Base-by-base conservation (phyloP, 2,329 filamentous ascomycete species). In the Endoconidiophora polonica region DNA sequence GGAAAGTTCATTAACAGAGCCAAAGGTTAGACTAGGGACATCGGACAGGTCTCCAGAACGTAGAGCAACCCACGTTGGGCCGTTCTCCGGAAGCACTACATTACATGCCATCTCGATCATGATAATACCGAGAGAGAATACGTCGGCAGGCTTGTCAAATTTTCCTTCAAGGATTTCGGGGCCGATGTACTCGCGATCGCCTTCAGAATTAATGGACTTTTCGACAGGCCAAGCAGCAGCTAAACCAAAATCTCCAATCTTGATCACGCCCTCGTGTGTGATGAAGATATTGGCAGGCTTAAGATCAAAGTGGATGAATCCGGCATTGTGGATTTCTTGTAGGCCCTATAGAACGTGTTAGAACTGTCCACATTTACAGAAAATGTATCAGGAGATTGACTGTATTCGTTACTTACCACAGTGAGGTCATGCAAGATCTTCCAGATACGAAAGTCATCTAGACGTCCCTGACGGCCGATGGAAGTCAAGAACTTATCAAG, bases 371-470 rank as follows among this genome's bases (percentile, higher is more conserved):
- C 46, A 14, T 46, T 58, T 29, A 51, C n/a, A 26, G 36, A 18
- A 12, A 49, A 10, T 29, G 41, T 5, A 44, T 29, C 6, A 7
- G 26, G 6, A 3, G 3, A 29, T 29, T 4, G 9, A 16, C 23
- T 23, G 6, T n/a, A 36, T 37, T 18, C 18, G 38, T 2, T 43
- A 70, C 82, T 66, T 76, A 91, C 86, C 70, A 83, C 69, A 59
- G 81, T 76, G 53, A 94, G 66, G 63, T 98, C 91, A 40, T 94
- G 75, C 58, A 96, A 69, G 52, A 96, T 90, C 68, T 98, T 98
- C 86, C 91, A 98, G 63, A 96, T 95, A 54, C 91, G 78, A 66
- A 98, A 98, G 63, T 96, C 91, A 64, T 98, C 91, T 56, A 98
- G 68, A 57, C 90, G 77, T 44, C 86, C 88, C 61, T 84, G 86